Evolutionary conservation across 495 filamentous ascomycete species (phyloP).

Genomic region (Hypoxylon fragiforme): DNA sequence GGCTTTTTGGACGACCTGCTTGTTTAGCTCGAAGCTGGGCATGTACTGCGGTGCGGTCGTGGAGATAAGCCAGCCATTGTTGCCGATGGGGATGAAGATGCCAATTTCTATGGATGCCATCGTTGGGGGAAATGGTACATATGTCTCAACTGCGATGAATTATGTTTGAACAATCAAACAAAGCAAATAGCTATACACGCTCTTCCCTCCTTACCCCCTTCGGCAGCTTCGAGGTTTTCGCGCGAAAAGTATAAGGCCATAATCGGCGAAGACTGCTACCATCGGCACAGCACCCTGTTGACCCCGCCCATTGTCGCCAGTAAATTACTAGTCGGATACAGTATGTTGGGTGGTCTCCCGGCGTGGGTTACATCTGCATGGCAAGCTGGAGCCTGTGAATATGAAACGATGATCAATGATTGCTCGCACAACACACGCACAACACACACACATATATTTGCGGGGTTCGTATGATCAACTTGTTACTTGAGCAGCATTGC

Average conservation of each 20-base stretch:
- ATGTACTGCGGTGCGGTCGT: conserved; percentile 39
- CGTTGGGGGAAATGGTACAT: not conserved
- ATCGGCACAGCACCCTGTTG: not conserved
- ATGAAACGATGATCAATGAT: conserved; percentile 5
- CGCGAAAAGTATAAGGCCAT: not conserved
- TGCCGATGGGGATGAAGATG: conserved; percentile 41
- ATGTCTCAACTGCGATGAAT: not conserved
- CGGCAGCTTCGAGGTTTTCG: too few species aligned
- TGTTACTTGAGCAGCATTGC: too few species aligned
- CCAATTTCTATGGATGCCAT: conserved; percentile 34
- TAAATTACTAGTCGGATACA: conserved; percentile 16
- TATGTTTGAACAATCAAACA: too few species aligned
- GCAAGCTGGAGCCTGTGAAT: too few species aligned
- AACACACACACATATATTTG: not conserved
- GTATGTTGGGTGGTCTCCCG: not conserved
- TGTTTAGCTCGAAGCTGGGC: conserved; percentile 41
- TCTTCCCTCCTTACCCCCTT: too few species aligned
- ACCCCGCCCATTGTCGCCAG: conserved; percentile 5
- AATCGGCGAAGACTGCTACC: not conserved
- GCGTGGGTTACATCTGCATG: conserved; percentile 14
- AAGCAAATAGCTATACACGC: too few species aligned
- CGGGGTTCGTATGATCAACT: too few species aligned
- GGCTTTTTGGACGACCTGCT: conserved; percentile 38
- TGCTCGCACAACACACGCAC: too few species aligned
- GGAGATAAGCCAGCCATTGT: conserved; percentile 42